Percentiles rank a stretch among this genome's conserved stretches.
Evolutionary conservation across 345 rosid genomes (phyloP).

Genomic region (Fremontodendron californicum): DNA sequence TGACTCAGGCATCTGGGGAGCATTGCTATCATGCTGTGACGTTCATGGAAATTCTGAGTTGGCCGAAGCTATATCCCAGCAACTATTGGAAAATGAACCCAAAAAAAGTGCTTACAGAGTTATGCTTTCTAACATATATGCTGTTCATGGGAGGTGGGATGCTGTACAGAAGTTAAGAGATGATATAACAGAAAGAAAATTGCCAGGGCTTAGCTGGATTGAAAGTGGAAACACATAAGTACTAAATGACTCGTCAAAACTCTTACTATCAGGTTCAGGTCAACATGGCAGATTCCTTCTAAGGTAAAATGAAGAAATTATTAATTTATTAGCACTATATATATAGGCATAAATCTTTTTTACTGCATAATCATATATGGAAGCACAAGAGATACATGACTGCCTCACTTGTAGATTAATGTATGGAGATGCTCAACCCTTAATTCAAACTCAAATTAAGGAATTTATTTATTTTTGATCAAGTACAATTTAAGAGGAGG

Average conservation of each 20-base stretch:
- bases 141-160: slow-evolving; percentile 72
- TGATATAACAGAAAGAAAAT: not conserved
- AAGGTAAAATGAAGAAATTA: not conserved
- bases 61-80: slow-evolving; percentile 64
- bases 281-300: not conserved
- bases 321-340: too few species aligned
- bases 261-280: not conserved
- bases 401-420: not conserved
- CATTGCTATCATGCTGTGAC: slow-evolving; percentile 77
- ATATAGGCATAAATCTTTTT: not conserved
- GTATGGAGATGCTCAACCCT: not conserved
- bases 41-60: slow-evolving; percentile 45
- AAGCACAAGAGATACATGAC: not conserved
- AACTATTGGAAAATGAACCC: slow-evolving; percentile 46
- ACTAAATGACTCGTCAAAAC: not conserved
- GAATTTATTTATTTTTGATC: not conserved
- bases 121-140: slow-evolving; percentile 72
- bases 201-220: slow-evolving; percentile 10
- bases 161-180: slow-evolving; percentile 54
- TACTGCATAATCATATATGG: not conserved
- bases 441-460: not conserved
- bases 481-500: not conserved
- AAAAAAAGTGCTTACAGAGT: slow-evolving; percentile 46
- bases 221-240: slow-evolving; percentile 14
- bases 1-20: slow-evolving; percentile 78